These are phyloP conservation scores for Aspergillus persii DNA, from an alignment of 2,329 filamentous ascomycete genomes.

Conservation along the genomic window DNA sequence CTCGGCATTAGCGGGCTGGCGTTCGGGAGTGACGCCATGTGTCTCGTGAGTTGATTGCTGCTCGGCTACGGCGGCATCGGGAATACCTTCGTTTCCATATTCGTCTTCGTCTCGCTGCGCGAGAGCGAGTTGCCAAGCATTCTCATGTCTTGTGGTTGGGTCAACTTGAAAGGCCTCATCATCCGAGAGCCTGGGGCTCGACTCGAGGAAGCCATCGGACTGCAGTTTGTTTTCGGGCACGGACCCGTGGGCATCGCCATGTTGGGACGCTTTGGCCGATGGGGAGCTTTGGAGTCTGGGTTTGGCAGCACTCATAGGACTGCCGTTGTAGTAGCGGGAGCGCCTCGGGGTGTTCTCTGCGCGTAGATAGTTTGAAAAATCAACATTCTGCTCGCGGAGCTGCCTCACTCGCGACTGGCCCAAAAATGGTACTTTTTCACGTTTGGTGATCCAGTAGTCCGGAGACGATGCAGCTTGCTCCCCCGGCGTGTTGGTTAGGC, in stretches of 20 bases:
- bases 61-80: slow-evolving; percentile 16
- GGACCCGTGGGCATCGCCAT: slow-evolving; percentile 13
- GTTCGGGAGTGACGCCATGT: slow-evolving; percentile 23
- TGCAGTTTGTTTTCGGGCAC: slow-evolving; percentile 20
- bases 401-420: slow-evolving; percentile 33
- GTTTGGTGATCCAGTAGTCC: slow-evolving; percentile 28
- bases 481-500: slow-evolving; percentile 22
- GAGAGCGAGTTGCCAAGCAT: slow-evolving; percentile 13
- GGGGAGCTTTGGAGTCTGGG: slow-evolving; percentile 14
- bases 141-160: slow-evolving; percentile 22
- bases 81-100: slow-evolving; percentile 10
- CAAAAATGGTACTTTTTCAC: slow-evolving; percentile 26
- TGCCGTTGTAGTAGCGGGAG: slow-evolving; percentile 36
- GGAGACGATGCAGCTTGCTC: slow-evolving; percentile 28
- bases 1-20: slow-evolving; percentile 13
- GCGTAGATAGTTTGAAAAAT: slow-evolving; percentile 32
- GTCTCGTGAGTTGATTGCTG: slow-evolving; percentile 13
- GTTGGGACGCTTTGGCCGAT: slow-evolving; percentile 13
- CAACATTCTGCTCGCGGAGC: slow-evolving; percentile 35
- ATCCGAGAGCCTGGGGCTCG: slow-evolving; percentile 23
- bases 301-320: slow-evolving; percentile 24
- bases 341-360: slow-evolving; percentile 37
- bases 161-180: slow-evolving; percentile 24
- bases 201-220: slow-evolving; percentile 24
- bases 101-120: slow-evolving; percentile 10